These are phyloP conservation scores for Kwoniella sp. DNA, from an alignment of 768 basidiomycete genomes.

Conservation along the genomic window DNA sequence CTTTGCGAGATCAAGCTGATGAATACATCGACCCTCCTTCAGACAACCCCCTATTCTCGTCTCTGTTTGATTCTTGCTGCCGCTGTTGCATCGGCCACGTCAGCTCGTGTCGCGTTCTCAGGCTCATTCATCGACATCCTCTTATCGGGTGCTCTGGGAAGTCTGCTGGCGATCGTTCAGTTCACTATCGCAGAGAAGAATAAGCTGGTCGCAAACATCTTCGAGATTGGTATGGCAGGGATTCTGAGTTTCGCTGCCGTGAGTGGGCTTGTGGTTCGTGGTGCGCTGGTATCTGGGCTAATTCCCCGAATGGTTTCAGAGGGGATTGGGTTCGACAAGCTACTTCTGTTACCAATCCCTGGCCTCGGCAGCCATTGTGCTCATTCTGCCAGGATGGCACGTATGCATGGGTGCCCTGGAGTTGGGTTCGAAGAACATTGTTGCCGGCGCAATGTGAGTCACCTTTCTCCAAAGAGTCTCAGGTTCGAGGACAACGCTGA, in stretches of 20 bases:
- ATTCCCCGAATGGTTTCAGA: slow-evolving; percentile 1
- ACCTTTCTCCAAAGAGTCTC: too few relatives aligned
- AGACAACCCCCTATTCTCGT: slow-evolving; percentile 31
- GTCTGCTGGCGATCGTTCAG: slow-evolving; percentile 35
- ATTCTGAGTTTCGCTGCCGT: slow-evolving; percentile 45
- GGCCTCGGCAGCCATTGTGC: slow-evolving; percentile 33
- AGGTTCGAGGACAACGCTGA: neutral
- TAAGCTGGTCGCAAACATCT: slow-evolving; percentile 38
- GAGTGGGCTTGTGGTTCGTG: slow-evolving; percentile 8
- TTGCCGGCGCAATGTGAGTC: slow-evolving; percentile 43
- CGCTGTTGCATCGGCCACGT: slow-evolving; percentile 38
- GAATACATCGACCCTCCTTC: neutral
- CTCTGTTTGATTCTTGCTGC: slow-evolving; percentile 32
- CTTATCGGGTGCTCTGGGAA: slow-evolving; percentile 38
- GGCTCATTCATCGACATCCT: slow-evolving; percentile 47
- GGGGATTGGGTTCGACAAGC: slow-evolving; percentile 18
- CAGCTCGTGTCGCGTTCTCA: slow-evolving; percentile 42
- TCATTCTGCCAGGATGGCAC: slow-evolving; percentile 48
- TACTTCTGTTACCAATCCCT: slow-evolving; percentile 45
- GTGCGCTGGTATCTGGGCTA: too few relatives aligned
- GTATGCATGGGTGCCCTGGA: slow-evolving; percentile 48
- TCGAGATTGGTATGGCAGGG: slow-evolving; percentile 46
- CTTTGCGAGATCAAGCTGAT: neutral
- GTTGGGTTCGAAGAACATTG: slow-evolving; percentile 44
- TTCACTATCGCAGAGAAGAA: slow-evolving; percentile 40